Evolutionary conservation across 768 basidiomycete genomes (phyloP).

Genomic region (Cystofilobasidium bisporidii): DNA sequence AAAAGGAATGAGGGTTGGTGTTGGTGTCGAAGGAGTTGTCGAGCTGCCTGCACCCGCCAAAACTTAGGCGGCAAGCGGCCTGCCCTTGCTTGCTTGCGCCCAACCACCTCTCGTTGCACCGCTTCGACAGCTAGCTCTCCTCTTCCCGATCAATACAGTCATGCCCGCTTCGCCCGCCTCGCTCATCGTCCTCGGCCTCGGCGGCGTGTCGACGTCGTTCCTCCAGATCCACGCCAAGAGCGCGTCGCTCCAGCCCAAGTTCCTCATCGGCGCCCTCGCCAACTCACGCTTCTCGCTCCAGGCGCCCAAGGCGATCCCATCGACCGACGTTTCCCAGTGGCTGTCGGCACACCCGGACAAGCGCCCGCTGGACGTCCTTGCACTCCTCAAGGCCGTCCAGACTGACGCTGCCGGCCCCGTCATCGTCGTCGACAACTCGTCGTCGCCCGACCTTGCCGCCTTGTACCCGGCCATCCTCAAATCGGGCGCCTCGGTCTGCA

Average conservation of each 20-base stretch:
- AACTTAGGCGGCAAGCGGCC: no score
- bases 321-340: conserved; percentile 3
- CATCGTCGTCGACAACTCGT: conserved; percentile 83
- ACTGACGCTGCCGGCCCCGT: conserved; percentile 38
- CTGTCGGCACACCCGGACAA: conserved; percentile 13
- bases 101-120: neutral
- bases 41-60: no score
- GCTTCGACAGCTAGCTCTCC: neutral
- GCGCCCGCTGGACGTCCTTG: conserved; percentile 11
- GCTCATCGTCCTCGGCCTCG: conserved; percentile 62
- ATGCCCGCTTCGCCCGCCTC: neutral
- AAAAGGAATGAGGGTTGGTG: no score
- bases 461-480: conserved; percentile 71
- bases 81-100: no score
- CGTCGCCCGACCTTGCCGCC: conserved; percentile 67
- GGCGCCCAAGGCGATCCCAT: neutral
- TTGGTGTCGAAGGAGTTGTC: no score
- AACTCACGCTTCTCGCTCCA: conserved; percentile 39
- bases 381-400: conserved; percentile 9
- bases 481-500: conserved; percentile 75
- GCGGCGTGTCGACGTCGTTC: conserved; percentile 83
- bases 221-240: conserved; percentile 63
- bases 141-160: neutral
- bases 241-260: conserved; percentile 45
- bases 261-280: conserved; percentile 42